Percentiles rank a stretch among this genome's conserved stretches.
Conservation (phyloP, 768 basidiomycete genomes). For the Piloderma croceum region DNA sequence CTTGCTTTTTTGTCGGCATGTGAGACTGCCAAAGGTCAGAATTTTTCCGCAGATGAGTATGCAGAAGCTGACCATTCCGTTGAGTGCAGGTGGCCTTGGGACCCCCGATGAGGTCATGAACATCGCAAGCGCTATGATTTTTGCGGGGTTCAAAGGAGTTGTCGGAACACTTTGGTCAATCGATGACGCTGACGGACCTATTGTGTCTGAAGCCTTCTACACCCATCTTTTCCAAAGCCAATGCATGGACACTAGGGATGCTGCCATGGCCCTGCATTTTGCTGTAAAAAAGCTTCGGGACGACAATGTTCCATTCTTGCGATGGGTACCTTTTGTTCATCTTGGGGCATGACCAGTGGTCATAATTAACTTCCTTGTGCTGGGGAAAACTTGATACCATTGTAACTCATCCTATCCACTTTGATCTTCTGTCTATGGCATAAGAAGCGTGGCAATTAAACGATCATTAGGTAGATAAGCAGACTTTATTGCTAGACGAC, state of each 20-base stretch:
- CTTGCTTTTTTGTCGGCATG: conserved; percentile 34
- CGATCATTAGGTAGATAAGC: too few species aligned
- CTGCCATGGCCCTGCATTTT: conserved; percentile 6
- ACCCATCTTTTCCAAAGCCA: conserved; percentile 3
- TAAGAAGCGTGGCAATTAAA: too few species aligned
- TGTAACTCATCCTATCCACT: too few species aligned
- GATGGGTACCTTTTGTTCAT: conserved; percentile 11
- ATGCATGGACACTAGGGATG: conserved; percentile 1
- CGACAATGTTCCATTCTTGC: conserved; percentile 1
- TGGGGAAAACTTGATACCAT: too few species aligned
- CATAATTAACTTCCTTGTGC: too few species aligned
- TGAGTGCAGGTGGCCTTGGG: too few species aligned
- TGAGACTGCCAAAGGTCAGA: conserved; percentile 18
- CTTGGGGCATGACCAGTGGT: conserved; percentile 4
- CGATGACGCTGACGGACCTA: conserved; percentile 5
- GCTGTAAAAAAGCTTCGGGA: conserved; percentile 1
- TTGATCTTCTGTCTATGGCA: too few species aligned
- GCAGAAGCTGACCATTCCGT: too few species aligned
- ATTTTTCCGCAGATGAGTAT: conserved; percentile 23
- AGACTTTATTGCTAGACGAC: too few species aligned
- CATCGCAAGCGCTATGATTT: conserved; percentile 25
- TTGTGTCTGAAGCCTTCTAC: conserved; percentile 8
- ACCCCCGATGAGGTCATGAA: conserved; percentile 30
- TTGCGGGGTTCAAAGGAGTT: conserved; percentile 20
- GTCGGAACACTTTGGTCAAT: conserved; percentile 21